Conservation (phyloP, 129 eudicot genomes). For the Chrysanthemum lavandulifolium region DNA sequence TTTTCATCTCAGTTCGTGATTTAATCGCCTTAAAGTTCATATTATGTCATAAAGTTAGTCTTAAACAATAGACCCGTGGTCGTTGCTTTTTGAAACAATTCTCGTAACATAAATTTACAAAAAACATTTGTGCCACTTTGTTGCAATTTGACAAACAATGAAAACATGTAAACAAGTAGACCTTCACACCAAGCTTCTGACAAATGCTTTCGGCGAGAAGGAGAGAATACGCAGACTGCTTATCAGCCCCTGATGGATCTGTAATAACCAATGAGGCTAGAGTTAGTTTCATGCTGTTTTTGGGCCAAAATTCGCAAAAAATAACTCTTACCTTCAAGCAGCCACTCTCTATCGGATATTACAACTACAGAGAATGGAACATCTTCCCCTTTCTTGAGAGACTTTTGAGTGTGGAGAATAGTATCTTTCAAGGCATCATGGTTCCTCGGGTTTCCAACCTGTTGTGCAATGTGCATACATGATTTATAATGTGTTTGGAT, state of each 20-base stretch:
- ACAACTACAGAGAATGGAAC: slow-evolving; percentile 80
- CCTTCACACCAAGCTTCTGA: slow-evolving; percentile 83
- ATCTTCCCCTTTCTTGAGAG: slow-evolving; percentile 53
- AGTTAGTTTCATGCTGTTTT: slow-evolving; percentile 1
- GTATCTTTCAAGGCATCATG: slow-evolving; percentile 66
- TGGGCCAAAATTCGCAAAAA: slow-evolving; percentile 11
- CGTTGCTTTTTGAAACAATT: too few species aligned
- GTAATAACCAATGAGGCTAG: slow-evolving; percentile 26
- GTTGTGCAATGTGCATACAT: slow-evolving; percentile 10
- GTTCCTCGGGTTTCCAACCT: slow-evolving; percentile 86
- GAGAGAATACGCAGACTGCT: slow-evolving; percentile 88
- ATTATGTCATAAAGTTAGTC: too few species aligned
- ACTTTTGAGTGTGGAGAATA: slow-evolving; percentile 51
- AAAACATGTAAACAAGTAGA: slow-evolving; percentile 21
- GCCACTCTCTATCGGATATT: slow-evolving; percentile 80
- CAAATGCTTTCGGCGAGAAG: slow-evolving; percentile 96
- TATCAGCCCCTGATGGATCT: slow-evolving; percentile 90
- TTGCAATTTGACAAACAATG: not conserved
- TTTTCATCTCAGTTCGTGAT: too few species aligned
- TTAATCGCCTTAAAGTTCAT: too few species aligned
- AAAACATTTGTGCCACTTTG: too few species aligned
- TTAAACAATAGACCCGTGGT: too few species aligned
- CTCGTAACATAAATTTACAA: too few species aligned
- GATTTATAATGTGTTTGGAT: not conserved
- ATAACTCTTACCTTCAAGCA: slow-evolving; percentile 63